These are phyloP conservation scores for Pisolithus sp. DNA, from an alignment of 768 basidiomycete genomes.

Conservation along the genomic window DNA sequence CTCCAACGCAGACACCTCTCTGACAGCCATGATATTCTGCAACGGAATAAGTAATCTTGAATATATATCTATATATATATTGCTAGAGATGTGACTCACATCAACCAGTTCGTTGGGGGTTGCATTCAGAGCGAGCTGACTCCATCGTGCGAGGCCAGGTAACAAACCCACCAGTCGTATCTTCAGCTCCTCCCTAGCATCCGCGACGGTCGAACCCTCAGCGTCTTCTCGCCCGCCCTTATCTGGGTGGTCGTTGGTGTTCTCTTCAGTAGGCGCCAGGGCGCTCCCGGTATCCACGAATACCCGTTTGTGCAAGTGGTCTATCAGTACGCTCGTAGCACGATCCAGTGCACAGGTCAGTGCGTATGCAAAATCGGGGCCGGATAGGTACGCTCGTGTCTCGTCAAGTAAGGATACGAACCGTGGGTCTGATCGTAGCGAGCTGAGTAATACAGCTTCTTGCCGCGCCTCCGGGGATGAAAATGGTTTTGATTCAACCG, in stretches of 20 bases:
- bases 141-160: constrained; percentile 77
- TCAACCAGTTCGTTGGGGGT: constrained; percentile 79
- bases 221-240: constrained; percentile 10
- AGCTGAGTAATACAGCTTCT: background rate
- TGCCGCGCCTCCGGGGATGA: background rate
- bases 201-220: constrained; percentile 7
- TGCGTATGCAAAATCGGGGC: constrained; percentile 64
- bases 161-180: constrained; percentile 74
- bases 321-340: constrained; percentile 58
- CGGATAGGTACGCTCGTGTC: constrained; percentile 55
- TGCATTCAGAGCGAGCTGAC: constrained; percentile 56
- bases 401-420: constrained; percentile 66
- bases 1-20: constrained; percentile 62
- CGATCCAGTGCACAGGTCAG: constrained; percentile 69
- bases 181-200: constrained; percentile 34
- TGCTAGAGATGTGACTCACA: constrained; percentile 40
- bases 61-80: background rate
- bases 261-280: constrained; percentile 7
- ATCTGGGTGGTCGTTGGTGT: constrained; percentile 32
- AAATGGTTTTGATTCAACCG: background rate
- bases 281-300: constrained; percentile 36
- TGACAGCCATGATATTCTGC: constrained; percentile 54
- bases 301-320: constrained; percentile 56
- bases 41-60: background rate
- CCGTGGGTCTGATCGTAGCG: constrained; percentile 19